Base-by-base conservation (phyloP, 306 rosid species). In the Malus sylvestris region DNA sequence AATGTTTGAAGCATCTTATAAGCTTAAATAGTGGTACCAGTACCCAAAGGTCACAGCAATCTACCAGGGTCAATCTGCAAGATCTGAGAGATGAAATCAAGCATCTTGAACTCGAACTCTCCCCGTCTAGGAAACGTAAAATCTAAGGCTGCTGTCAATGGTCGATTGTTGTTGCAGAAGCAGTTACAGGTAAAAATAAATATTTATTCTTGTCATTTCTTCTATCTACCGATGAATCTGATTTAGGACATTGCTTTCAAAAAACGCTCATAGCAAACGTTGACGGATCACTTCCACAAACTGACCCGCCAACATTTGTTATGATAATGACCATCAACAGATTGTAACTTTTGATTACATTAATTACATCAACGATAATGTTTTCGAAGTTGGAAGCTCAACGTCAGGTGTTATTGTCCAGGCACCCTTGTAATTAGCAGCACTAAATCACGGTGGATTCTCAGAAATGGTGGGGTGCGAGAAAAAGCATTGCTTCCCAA, bases 1-100 rank as follows among this genome's bases (percentile, higher is more conserved):
- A 93, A 70, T 93, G 98, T 87, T 73, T 90, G 76, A 88, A 87
- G 88, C 88, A 73, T 65, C 87, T 90, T 62, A 76, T 81, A 73
- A 85, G 79, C 82, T 83, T 93, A 79, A 68, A 85, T 30, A 76
- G 82, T 8, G 68, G 65, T 68, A 62, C 46, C 60, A 29, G 68
- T 46, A 70, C 80, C 33, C 78, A 66, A 57, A 71, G 57, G 60
- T 72, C 65, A 73, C 67, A 72, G 74, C 84, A 66, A 66, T 42
- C 22, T 12, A 23, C 62, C 59, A 61, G 84, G 64, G 59, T 71
- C 75, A 69, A 62, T 77, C 65, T 70, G 73, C 67, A 77, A 53
- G 83, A 84, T 79, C 52, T 84, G 63, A 74, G 80, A 71, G 87
- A 84, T 23, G 86, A 87, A 87, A 82, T 82, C 75, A 75, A 79